Conservation (phyloP, 2,329 filamentous ascomycete species). For the Thielaviopsis populi region DNA sequence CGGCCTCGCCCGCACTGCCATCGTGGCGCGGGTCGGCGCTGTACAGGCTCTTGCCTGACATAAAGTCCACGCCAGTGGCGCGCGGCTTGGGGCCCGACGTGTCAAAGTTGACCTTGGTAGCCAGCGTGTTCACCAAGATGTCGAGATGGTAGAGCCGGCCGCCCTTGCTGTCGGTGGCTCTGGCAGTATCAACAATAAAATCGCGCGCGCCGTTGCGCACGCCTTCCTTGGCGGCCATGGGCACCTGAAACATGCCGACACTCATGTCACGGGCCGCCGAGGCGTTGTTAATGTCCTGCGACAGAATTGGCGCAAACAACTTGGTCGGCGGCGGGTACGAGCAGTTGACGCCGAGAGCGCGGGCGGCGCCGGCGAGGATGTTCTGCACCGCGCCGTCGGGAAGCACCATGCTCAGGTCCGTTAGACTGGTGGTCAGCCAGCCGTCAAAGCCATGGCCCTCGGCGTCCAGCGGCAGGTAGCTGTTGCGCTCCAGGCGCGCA, state of each 20-base stretch:
- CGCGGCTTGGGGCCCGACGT: slow-evolving; percentile 20
- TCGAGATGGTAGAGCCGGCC: slow-evolving; percentile 22
- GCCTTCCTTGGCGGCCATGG: slow-evolving; percentile 36
- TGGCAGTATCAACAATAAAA: slow-evolving; percentile 31
- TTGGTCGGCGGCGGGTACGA: slow-evolving; percentile 19
- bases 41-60: slow-evolving; percentile 19
- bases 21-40: slow-evolving; percentile 25
- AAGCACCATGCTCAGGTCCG: slow-evolving; percentile 19
- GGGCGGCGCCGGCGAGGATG: slow-evolving; percentile 21
- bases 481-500: slow-evolving; percentile 28
- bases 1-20: not conserved
- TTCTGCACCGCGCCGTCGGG: slow-evolving; percentile 23
- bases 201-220: slow-evolving; percentile 41
- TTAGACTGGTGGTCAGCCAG: slow-evolving; percentile 23
- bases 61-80: slow-evolving; percentile 28
- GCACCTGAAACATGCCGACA: slow-evolving; percentile 40
- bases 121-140: slow-evolving; percentile 21
- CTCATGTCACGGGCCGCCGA: slow-evolving; percentile 18
- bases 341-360: slow-evolving; percentile 21
- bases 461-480: slow-evolving; percentile 27
- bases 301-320: slow-evolving; percentile 21
- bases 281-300: slow-evolving; percentile 21
- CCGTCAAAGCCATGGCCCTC: slow-evolving; percentile 30
- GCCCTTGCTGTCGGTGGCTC: slow-evolving; percentile 20
- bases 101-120: slow-evolving; percentile 27